Conservation (phyloP, 2,329 filamentous ascomycete genomes). For the Talaromyces marneffei region DNA sequence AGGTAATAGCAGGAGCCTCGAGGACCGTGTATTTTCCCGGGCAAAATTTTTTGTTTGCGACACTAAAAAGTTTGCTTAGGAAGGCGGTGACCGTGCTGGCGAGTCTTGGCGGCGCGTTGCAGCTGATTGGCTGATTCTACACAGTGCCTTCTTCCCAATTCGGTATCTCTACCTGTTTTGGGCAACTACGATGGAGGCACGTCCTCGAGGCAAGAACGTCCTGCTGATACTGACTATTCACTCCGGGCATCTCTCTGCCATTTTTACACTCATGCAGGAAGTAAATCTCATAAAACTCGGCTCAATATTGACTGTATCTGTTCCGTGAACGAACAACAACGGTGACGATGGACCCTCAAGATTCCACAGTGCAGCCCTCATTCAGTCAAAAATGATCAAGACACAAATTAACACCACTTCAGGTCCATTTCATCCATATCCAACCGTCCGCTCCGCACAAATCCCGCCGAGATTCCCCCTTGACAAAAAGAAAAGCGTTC, state of each 20-base stretch:
- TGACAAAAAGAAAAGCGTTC: neutral
- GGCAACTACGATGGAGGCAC: neutral
- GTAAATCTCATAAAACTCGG: neutral
- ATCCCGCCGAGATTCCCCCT: neutral
- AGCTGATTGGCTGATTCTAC: neutral
- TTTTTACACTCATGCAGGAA: neutral
- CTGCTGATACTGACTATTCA: neutral
- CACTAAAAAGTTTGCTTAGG: neutral
- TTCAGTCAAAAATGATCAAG: neutral
- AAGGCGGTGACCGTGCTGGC: conserved; percentile 11
- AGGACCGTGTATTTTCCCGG: neutral
- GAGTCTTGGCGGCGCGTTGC: neutral
- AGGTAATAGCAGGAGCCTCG: neutral
- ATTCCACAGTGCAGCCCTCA: neutral
- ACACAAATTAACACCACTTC: neutral
- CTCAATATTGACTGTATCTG: neutral
- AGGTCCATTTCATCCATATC: neutral
- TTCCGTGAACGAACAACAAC: neutral
- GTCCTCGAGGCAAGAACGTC: neutral
- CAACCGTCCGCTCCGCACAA: neutral
- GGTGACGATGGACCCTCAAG: neutral
- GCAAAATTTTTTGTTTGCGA: conserved; percentile 1
- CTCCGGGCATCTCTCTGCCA: neutral
- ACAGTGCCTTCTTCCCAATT: neutral
- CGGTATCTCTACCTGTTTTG: neutral